Evolutionary conservation across 805 yeast species (phyloP).

Genomic region (Ogataea minuta): DNA sequence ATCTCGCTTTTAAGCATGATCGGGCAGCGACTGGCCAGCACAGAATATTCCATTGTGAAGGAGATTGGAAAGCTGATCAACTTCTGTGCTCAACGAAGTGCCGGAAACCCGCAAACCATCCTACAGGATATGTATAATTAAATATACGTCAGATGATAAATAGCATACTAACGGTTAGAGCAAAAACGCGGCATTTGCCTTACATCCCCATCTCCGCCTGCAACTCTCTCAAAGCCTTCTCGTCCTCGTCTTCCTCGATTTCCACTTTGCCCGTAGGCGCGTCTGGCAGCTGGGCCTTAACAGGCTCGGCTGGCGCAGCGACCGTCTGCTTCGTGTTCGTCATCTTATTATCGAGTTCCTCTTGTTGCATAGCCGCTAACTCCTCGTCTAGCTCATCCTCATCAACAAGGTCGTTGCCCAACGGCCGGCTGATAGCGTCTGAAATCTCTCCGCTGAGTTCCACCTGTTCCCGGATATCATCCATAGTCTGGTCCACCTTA

Average conservation of each 20-base stretch:
- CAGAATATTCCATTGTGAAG: constrained; percentile 55
- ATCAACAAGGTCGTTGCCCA: constrained; percentile 74
- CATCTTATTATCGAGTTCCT: constrained; percentile 62
- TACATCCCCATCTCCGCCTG: constrained; percentile 81
- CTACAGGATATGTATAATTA: constrained; percentile 51
- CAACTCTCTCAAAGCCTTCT: constrained; percentile 72
- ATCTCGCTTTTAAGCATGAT: constrained; percentile 55
- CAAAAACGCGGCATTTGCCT: constrained; percentile 1
- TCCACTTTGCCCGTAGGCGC: constrained; percentile 43
- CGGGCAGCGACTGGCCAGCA: constrained; percentile 37
- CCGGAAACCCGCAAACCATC: constrained; percentile 46
- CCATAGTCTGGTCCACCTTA: constrained; percentile 97
- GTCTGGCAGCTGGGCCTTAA: constrained; percentile 42
- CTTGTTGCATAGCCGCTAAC: constrained; percentile 83
- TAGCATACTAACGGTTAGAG: constrained; percentile 2
- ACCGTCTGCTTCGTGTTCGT: constrained; percentile 40
- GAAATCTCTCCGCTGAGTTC: constrained; percentile 93
- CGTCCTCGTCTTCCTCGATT: constrained; percentile 73
- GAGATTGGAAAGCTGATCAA: constrained; percentile 53
- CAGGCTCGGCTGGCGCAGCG: constrained; percentile 23
- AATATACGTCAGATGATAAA: background rate
- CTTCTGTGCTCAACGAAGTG: constrained; percentile 53
- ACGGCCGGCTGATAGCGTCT: constrained; percentile 93
- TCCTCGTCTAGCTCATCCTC: constrained; percentile 95
- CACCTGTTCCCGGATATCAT: constrained; percentile 94